Conservation (phyloP, 208 protist genomes). For the Trypanosoma avium region DNA sequence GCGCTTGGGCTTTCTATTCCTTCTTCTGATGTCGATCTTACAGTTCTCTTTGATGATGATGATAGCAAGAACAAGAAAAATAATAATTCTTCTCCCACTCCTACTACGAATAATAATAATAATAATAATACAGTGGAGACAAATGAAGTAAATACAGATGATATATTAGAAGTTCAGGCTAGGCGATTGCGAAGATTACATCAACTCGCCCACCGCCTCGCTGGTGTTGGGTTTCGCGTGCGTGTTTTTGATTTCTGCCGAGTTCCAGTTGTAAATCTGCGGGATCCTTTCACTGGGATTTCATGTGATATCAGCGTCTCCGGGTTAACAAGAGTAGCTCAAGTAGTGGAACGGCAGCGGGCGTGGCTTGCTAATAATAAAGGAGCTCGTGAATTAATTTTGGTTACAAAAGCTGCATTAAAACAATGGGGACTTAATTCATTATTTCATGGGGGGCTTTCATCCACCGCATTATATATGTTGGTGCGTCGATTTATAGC, state of each 20-base stretch:
- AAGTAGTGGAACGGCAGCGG: constrained; percentile 38
- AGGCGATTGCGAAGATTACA: constrained; percentile 1
- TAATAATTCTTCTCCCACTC: neutral
- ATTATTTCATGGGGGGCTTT: constrained; percentile 50
- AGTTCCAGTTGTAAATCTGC: constrained; percentile 47
- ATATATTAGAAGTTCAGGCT: neutral
- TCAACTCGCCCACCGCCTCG: constrained; percentile 2
- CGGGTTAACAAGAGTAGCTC: constrained; percentile 8
- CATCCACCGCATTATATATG: constrained; percentile 60
- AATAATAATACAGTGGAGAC: neutral
- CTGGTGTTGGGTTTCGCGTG: constrained; percentile 18
- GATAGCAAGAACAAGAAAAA: neutral
- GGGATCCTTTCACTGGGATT: constrained; percentile 28
- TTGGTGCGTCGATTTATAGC: constrained; percentile 64
- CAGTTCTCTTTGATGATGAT: constrained; percentile 20
- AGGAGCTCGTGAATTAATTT: constrained; percentile 33
- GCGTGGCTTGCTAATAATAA: constrained; percentile 33
- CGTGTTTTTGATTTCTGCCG: constrained; percentile 51
- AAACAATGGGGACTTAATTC: constrained; percentile 58
- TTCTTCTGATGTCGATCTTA: constrained; percentile 57
- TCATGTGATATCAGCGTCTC: constrained; percentile 49
- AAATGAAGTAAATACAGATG: neutral
- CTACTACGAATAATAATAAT: neutral
- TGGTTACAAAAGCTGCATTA: constrained; percentile 60
- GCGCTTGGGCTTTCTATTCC: constrained; percentile 57